Evolutionary conservation across 1,284 basidiomycete species (phyloP), one percentile per base, ranked within the genome.

Genomic region (Crucibulum parvulum): DNA sequence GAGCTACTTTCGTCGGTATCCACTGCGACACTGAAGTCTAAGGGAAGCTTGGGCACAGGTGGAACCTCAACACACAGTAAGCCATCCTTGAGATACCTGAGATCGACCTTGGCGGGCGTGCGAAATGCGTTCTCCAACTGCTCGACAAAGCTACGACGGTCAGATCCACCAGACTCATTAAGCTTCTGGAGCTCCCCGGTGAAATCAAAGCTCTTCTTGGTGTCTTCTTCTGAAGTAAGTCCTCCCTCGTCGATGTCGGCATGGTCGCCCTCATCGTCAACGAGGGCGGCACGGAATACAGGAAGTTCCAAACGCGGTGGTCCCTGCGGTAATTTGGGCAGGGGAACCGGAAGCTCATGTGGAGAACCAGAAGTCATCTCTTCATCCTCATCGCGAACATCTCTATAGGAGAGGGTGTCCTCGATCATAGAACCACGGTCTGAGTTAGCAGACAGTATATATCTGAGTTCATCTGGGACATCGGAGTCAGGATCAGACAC

Each of bases 201-300:
- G 69, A 95, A 96, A 71, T 95, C 93, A 65, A 95, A 96, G 1
- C 90, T 92, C 66, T 85, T 87, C 74, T 89, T 90, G 1, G 91
- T 92, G 60, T 88, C 85, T 54, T 89, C 86, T 48, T 88, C 86
- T 9, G 72, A 78, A 10, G 78, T 72, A 15, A 64, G 62, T 56
- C 71, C 64, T 53, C 75, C 73, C 18, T 83, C 85, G 53, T 88
- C 85, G 10, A 81, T 67, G 46, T 85, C 83, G 0, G 72, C 75
- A 7, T 79, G 77, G 50, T 81, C 76, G 1, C 77, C 81, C 6
- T 84, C 78, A 3, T 81, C 81, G 52, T 83, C 80, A 46, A 80
- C 71, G 15, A 85, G 65, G 15, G 77, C 71, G 1, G 80, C 76
- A 31, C 75, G 79, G 77, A 87, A 84, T 11, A 83, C 66, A 2